Evolutionary conservation across 495 filamentous ascomycete species (phyloP).

Genomic region (Penicillium pulvis): DNA sequence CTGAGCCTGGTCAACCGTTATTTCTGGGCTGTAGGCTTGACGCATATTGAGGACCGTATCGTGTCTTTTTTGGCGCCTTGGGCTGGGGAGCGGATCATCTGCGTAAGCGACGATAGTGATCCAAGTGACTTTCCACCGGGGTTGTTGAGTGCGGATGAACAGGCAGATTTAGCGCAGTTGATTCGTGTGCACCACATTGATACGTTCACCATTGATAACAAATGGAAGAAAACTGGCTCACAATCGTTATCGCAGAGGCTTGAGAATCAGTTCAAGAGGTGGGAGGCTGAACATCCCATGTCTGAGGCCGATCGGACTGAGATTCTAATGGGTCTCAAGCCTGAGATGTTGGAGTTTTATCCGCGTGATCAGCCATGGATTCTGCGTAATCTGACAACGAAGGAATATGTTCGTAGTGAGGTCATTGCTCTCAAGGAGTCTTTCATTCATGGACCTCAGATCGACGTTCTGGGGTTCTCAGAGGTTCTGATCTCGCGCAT

Average conservation of each 20-base stretch:
- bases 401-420: slow-evolving; percentile 22
- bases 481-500: slow-evolving; percentile 21
- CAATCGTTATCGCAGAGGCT: slow-evolving; percentile 12
- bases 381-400: slow-evolving; percentile 21
- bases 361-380: slow-evolving; percentile 20
- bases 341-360: slow-evolving; percentile 20
- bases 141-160: slow-evolving; percentile 4
- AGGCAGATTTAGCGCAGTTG: slow-evolving; percentile 8
- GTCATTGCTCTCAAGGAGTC: slow-evolving; percentile 16
- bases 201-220: slow-evolving; percentile 4
- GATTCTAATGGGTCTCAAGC: slow-evolving; percentile 21
- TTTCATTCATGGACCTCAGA: slow-evolving; percentile 22
- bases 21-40: slow-evolving; percentile 23
- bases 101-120: slow-evolving; percentile 11
- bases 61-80: slow-evolving; percentile 16
- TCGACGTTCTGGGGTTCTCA: slow-evolving; percentile 20
- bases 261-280: slow-evolving; percentile 10
- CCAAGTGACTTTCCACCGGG: slow-evolving; percentile 14
- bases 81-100: slow-evolving; percentile 22
- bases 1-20: slow-evolving; percentile 21
- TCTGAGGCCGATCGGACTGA: slow-evolving; percentile 11
- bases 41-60: slow-evolving; percentile 19
- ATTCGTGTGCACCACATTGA: slow-evolving; percentile 7
- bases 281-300: slow-evolving; percentile 14
- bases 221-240: slow-evolving; percentile 13